Percentiles rank a stretch among this genome's conserved stretches.
Evolutionary conservation across 1,284 basidiomycete genomes (phyloP).

Genomic region (Apiotrichum veenhuisii): DNA sequence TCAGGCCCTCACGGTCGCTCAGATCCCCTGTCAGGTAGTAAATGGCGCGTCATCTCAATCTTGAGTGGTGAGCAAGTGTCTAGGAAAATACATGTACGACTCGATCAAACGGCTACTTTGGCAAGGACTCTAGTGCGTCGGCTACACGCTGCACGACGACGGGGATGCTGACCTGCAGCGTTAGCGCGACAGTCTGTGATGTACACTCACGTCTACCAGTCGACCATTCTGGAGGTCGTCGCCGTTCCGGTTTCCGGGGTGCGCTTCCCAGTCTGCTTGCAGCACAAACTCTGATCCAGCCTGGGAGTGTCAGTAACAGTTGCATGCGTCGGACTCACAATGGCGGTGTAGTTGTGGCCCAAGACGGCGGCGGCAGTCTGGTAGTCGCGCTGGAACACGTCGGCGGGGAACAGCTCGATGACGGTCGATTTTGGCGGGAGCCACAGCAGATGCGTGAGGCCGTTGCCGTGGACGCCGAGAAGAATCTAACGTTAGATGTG

Average conservation of each 20-base stretch:
- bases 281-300: conserved; percentile 17
- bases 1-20: no score
- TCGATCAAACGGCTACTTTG: no score
- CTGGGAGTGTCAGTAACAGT: neutral
- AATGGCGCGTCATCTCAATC: no score
- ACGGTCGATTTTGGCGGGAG: conserved; percentile 49
- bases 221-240: no score
- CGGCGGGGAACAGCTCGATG: conserved; percentile 46
- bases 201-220: no score
- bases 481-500: conserved; percentile 30
- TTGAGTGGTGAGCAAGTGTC: no score
- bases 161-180: no score
- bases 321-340: neutral
- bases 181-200: no score
- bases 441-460: conserved; percentile 49
- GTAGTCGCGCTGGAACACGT: neutral
- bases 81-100: no score
- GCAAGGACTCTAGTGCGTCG: no score
- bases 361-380: conserved; percentile 7
- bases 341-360: conserved; percentile 21
- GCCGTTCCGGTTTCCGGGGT: conserved; percentile 14
- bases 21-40: no score
- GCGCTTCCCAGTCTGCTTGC: conserved; percentile 19
- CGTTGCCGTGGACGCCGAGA: conserved; percentile 50
- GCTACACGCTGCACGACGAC: no score